Conservation (phyloP, 306 rosid species). For the Vigna mungo region DNA sequence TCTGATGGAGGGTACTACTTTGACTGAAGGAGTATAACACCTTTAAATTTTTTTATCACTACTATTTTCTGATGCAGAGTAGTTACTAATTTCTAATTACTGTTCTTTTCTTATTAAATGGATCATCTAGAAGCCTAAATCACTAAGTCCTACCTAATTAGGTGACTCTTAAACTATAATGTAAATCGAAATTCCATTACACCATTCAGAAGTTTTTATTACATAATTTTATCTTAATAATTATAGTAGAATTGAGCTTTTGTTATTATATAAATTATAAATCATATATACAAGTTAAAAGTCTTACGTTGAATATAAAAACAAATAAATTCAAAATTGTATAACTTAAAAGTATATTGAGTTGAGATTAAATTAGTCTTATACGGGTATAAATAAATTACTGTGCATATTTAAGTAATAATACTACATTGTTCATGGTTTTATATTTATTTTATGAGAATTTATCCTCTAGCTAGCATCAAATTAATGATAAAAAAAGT, state of each 20-base stretch:
- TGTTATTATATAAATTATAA: not conserved
- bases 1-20: not conserved
- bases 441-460: not conserved
- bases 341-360: too few relatives aligned
- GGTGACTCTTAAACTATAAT: not conserved
- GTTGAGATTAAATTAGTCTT: not conserved
- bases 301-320: not conserved
- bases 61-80: not conserved
- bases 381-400: not conserved
- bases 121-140: constrained; percentile 22
- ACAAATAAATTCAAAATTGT: too few relatives aligned
- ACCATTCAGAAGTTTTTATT: not conserved
- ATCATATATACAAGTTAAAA: too few relatives aligned
- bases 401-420: too few relatives aligned
- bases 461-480: too few relatives aligned
- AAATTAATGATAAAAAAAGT: not conserved
- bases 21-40: not conserved
- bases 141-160: not conserved
- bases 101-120: constrained; percentile 1
- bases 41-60: not conserved
- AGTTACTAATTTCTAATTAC: not conserved
- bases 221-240: not conserved
- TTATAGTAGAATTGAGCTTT: not conserved
- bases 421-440: not conserved
- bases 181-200: not conserved